Conservation (phyloP, 768 basidiomycete species). For the Calocera viscosa region DNA sequence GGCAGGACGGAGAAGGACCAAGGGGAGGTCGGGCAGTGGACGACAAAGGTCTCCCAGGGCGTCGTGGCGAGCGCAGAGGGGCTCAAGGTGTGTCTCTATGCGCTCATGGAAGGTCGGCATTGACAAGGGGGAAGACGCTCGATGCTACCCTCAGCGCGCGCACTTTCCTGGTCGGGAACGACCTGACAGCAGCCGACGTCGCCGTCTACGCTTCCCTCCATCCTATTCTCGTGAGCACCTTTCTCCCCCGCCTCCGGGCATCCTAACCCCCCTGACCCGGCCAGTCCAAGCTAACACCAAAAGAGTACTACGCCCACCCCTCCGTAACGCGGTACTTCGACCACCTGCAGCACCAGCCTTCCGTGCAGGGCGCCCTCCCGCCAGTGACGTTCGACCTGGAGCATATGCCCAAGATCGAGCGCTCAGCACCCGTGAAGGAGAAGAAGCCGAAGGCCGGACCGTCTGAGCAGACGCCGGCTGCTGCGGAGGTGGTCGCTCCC, state of each 20-base stretch:
- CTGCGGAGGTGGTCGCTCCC: conserved; percentile 22
- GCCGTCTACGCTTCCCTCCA: conserved; percentile 84
- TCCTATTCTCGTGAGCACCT: conserved; percentile 52
- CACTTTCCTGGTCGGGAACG: conserved; percentile 76
- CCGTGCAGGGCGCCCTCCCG: conserved; percentile 46
- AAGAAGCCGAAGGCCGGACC: conserved; percentile 34
- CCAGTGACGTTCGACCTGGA: conserved; percentile 59
- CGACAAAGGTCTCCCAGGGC: conserved; percentile 4
- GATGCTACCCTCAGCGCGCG: conserved; percentile 57
- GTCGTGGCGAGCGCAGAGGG: neutral
- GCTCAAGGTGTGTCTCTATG: conserved; percentile 17
- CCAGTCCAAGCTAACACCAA: conserved; percentile 58
- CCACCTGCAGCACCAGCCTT: conserved; percentile 67
- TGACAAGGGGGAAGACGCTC: conserved; percentile 40
- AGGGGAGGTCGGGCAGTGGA: neutral
- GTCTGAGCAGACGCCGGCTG: conserved; percentile 18
- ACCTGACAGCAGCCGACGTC: conserved; percentile 80
- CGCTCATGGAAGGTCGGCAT: conserved; percentile 21
- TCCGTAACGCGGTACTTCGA: conserved; percentile 88
- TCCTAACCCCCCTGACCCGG: neutral
- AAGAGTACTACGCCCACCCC: conserved; percentile 68
- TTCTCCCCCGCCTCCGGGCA: neutral
- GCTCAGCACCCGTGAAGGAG: conserved; percentile 55
- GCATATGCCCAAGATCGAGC: conserved; percentile 58
- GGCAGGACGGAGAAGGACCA: conserved; percentile 1